Conservation (phyloP, 2,329 filamentous ascomycete genomes). For the Cyanodermella asteris region DNA sequence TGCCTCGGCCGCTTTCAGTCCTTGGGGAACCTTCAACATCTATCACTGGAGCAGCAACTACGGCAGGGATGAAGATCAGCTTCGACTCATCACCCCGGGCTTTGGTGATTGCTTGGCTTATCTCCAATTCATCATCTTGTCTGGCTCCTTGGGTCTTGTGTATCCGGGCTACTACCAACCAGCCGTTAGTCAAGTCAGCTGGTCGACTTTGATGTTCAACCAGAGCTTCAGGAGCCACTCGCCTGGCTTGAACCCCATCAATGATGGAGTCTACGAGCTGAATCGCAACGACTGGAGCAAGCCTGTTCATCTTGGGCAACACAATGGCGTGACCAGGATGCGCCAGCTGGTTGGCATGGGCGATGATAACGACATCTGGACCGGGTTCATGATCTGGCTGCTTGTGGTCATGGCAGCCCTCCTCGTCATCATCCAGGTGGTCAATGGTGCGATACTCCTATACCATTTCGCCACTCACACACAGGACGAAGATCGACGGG, state of each 20-base stretch:
- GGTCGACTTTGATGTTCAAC: constrained; percentile 87
- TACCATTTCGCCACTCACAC: constrained; percentile 49
- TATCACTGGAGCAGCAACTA: constrained; percentile 98
- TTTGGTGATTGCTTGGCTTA: constrained; percentile 96
- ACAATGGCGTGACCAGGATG: constrained; percentile 62
- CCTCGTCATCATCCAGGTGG: constrained; percentile 46
- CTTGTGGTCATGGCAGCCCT: constrained; percentile 50
- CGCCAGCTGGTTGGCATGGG: constrained; percentile 68
- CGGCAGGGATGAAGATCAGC: constrained; percentile 73
- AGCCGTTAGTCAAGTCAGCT: constrained; percentile 64
- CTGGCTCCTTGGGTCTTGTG: constrained; percentile 63
- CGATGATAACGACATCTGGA: constrained; percentile 63
- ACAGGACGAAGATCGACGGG: constrained; percentile 65
- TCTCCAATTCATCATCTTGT: constrained; percentile 76
- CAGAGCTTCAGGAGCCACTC: constrained; percentile 59
- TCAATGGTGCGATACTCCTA: constrained; percentile 59
- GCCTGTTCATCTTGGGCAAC: too few relatives aligned
- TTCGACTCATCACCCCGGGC: constrained; percentile 81
- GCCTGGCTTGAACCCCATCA: constrained; percentile 41
- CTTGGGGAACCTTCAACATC: constrained; percentile 76
- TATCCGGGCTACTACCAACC: constrained; percentile 94
- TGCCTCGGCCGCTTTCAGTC: constrained; percentile 64
- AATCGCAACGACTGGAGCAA: too few relatives aligned
- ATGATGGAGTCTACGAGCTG: constrained; percentile 71
- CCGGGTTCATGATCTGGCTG: constrained; percentile 81